These are phyloP conservation scores for Ascochyta rabiei DNA, from an alignment of 2,329 filamentous ascomycete genomes.

Conservation along the genomic window DNA sequence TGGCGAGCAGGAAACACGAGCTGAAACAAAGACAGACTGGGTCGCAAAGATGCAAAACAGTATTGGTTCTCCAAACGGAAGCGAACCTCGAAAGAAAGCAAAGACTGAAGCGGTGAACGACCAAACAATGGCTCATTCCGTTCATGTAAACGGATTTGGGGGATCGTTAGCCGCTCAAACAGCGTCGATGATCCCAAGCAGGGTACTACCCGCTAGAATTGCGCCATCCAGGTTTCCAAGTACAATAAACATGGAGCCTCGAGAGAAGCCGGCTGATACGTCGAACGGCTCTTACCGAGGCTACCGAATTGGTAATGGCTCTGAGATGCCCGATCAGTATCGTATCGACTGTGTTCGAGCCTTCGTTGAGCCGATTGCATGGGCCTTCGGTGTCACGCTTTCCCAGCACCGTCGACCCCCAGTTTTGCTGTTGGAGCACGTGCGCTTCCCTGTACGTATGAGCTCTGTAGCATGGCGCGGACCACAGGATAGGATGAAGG, in stretches of 20 bases:
- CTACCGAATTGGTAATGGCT: conserved; percentile 62
- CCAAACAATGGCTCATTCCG: conserved; percentile 16
- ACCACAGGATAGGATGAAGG: conserved; percentile 59
- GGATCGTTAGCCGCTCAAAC: conserved; percentile 12
- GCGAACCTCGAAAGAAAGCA: conserved; percentile 48
- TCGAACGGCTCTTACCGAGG: conserved; percentile 59
- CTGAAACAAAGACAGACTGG: conserved; percentile 19
- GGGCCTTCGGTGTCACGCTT: conserved; percentile 63
- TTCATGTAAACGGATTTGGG: conserved; percentile 17
- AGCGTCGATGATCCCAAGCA: conserved; percentile 27
- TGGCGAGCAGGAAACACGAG: conserved; percentile 10
- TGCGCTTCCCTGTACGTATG: conserved; percentile 64
- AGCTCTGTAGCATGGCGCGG: conserved; percentile 60
- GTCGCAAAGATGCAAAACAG: conserved; percentile 15
- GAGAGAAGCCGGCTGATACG: conserved; percentile 31
- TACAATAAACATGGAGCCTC: conserved; percentile 26
- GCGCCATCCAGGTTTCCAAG: conserved; percentile 38
- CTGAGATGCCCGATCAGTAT: conserved; percentile 64
- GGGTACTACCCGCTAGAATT: conserved; percentile 34
- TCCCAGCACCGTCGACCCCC: conserved; percentile 54
- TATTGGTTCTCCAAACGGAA: conserved; percentile 17
- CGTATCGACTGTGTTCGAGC: conserved; percentile 62
- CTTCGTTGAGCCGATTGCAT: conserved; percentile 63
- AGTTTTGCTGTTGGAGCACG: conserved; percentile 54
- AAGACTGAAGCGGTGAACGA: conserved; percentile 39